Evolutionary conservation across 1,284 basidiomycete genomes (phyloP), one percentile per base, ranked within the genome.

Genomic region (Ustilago vetiveriae): DNA sequence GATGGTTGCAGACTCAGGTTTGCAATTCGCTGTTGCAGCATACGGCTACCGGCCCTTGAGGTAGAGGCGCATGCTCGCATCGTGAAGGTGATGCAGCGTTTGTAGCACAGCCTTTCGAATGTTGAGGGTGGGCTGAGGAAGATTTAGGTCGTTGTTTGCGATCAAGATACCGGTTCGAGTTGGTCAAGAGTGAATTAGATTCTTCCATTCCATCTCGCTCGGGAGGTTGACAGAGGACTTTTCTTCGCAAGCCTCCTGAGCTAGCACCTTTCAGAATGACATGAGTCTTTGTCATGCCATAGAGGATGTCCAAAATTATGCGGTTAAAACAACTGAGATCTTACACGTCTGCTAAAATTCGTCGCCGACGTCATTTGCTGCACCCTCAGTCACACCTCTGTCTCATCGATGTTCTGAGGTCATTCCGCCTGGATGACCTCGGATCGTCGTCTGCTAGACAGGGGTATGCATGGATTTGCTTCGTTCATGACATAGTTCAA

Each of bases 1-100:
- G 53, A 35, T 30, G 57, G 11, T 33, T 56, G 58, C 36, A 68
- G 16, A 35, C 40, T 53, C 40, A 68, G 29, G 19, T 40, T 29
- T 11, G 54, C 53, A 3, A 68, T 42, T 45, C 65, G 39, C 42
- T 62, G 58, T 27, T 68, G 65, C 42, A 68, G 47, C 27, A 68
- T 50, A 37, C 49, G 65, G 55, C 62, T 50, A 38, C 45, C 62
- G 16, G 46, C 54, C 17, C 30, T 53, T 9, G 62, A 65, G 21
- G 50, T 50, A 33, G 62, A 58, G 23, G 57, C 36, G 41, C 36
- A 45, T 10, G 62, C 32, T 23, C 62, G 55, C 62, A 65, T 65
- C 11, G 16, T 33, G 48, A 26, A 24, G 38, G 7, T 40, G 3
- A 10, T 13, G 2, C 3, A 14, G 23, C 19, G 22, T 7, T 13